A percentile compares a stretch with the other conserved stretches of the same genome.
Conservation (phyloP, 2,329 filamentous ascomycete genomes). For the Fusarium mundagurra region DNA sequence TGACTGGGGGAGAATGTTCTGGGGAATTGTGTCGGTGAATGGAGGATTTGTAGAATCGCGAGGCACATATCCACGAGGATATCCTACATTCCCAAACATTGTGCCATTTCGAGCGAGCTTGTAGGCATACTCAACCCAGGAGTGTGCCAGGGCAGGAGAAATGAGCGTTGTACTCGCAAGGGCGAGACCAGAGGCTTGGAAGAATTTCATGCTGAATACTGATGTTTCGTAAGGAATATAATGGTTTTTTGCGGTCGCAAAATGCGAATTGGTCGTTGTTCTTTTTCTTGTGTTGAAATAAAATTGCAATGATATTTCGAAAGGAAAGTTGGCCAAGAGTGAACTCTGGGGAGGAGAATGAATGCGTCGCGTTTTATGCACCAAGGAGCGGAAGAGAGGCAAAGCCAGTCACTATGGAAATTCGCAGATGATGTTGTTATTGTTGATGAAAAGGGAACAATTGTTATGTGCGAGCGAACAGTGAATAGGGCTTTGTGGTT, state of each 20-base stretch:
- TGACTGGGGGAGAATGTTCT: slow-evolving; percentile 70
- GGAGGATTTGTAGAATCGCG: slow-evolving; percentile 60
- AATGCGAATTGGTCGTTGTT: slow-evolving; percentile 2
- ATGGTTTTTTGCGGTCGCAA: background rate
- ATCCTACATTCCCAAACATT: slow-evolving; percentile 77
- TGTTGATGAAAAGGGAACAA: slow-evolving; percentile 16
- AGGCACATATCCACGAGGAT: slow-evolving; percentile 74
- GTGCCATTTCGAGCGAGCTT: slow-evolving; percentile 78
- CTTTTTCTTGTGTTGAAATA: slow-evolving; percentile 9
- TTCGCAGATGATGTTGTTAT: slow-evolving; percentile 22
- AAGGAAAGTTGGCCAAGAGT: slow-evolving; percentile 22
- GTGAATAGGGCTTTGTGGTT: slow-evolving; percentile 19
- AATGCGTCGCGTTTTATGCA: slow-evolving; percentile 25
- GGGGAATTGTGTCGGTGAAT: slow-evolving; percentile 68
- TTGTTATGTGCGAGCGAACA: slow-evolving; percentile 30
- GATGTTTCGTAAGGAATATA: slow-evolving; percentile 3
- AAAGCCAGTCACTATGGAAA: slow-evolving; percentile 24
- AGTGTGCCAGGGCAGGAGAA: slow-evolving; percentile 67
- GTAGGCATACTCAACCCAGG: slow-evolving; percentile 82
- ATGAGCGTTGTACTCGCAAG: slow-evolving; percentile 43
- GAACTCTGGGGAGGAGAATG: slow-evolving; percentile 25
- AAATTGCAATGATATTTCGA: slow-evolving; percentile 20
- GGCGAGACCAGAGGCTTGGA: slow-evolving; percentile 26
- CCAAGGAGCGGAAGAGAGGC: slow-evolving; percentile 30
- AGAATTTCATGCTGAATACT: slow-evolving; percentile 36